Base-by-base conservation (phyloP, 345 rosid species). In the Rhodamnia rubescens region DNA sequence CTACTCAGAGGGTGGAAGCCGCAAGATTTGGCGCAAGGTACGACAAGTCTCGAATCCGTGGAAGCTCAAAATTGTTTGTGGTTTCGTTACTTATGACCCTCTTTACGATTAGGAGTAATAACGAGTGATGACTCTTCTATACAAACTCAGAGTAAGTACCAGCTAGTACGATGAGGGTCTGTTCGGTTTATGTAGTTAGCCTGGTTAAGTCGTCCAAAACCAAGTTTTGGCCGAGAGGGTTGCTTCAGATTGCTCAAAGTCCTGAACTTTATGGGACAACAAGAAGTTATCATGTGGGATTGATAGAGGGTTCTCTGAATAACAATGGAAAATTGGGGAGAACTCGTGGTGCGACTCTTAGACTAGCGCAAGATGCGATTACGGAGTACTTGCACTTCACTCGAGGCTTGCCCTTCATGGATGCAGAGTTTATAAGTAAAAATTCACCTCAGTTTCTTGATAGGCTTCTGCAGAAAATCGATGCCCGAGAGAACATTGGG, bases 351-450 rank as follows among this genome's bases (percentile, higher is more conserved):
- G 80, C 52, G 87, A 26, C 85, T 32, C 88, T 88, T 69, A 89
- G 86, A 88, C 88, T 88, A 75, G 97, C 95, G 54, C 94, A 94
- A 87, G 91, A 91, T 81, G 98, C 97, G 40, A 89, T 96, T 42
- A 83, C 91, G 54, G 98, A 96, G 61, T 96, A 94, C 89, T 87
- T 96, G 87, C 92, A 94, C 86, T 54, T 55, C 56, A 95, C 95
- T 85, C 92, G 98, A 86, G 88, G 84, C 87, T 88, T 95, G 57
- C 91, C 85, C 53, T 96, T 90, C 82, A 32, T 55, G 74, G 96
- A 92, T 89, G 97, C 98, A 11, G 97, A 96, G 90, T 87, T 89
- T 82, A 91, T 94, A 85, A 92, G 98, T 88, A 89, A 87, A 90
- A 94, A 94, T 81, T 90, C 98, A 1, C 96, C 97, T 51, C 36